Conservation (phyloP, 768 basidiomycete genomes). For the Epithele typhae region DNA sequence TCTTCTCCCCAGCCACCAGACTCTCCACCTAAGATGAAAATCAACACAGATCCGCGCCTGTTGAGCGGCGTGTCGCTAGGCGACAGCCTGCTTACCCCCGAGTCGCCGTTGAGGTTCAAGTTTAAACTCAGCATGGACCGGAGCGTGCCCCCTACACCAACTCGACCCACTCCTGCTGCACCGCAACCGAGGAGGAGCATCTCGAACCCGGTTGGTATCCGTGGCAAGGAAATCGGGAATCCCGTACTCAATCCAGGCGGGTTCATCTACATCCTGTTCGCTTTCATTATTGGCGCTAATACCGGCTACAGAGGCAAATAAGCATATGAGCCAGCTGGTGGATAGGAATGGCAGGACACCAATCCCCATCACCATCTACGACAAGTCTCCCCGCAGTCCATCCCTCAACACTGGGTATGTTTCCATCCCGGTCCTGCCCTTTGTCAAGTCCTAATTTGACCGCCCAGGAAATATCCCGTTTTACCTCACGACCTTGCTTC, state of each 20-base stretch:
- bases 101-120: conserved; percentile 11
- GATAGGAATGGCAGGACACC: conserved; percentile 57
- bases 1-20: conserved; percentile 5
- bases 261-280: conserved; percentile 16
- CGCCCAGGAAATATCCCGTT: conserved; percentile 61
- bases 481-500: conserved; percentile 77
- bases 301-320: conserved; percentile 47
- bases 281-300: conserved; percentile 2
- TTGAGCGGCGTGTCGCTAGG: conserved; percentile 4
- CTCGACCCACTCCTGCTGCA: conserved; percentile 6
- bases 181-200: conserved; percentile 17
- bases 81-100: conserved; percentile 9
- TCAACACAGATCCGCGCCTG: conserved; percentile 14
- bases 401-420: conserved; percentile 65
- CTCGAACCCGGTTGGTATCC: conserved; percentile 11
- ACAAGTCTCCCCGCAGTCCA: conserved; percentile 21
- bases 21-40: conserved; percentile 12
- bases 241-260: conserved; percentile 70
- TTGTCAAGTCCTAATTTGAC: conserved; percentile 6
- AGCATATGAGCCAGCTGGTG: conserved; percentile 74
- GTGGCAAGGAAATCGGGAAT: conserved; percentile 60
- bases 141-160: conserved; percentile 9
- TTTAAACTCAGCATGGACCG: conserved; percentile 10
- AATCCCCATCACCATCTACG: conserved; percentile 34
- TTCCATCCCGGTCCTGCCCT: conserved; percentile 16